Percentiles rank a stretch among this genome's conserved stretches.
phyloP scores from a whole-genome alignment of 2,329 filamentous ascomycete species.

The Huntiella decipiens region DNA sequence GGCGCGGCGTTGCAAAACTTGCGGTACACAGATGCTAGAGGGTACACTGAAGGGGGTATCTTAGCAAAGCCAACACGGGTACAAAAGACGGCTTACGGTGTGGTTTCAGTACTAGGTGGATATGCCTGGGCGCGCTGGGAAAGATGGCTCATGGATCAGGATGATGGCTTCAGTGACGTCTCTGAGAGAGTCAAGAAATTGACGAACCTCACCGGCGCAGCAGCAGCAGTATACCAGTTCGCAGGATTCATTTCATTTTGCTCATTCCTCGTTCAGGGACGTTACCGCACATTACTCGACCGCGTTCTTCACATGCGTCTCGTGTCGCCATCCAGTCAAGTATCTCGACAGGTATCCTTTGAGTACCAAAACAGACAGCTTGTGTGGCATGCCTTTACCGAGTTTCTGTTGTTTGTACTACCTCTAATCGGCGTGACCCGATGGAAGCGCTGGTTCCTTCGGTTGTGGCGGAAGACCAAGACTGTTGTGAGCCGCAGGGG shows the following conservation, averaged over 20 bases:
- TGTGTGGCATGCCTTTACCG: conserved; percentile 98
- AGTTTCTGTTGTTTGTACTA: conserved; percentile 93
- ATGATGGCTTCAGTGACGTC: conserved; percentile 52
- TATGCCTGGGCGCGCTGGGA: conserved; percentile 92
- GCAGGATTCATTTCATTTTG: conserved; percentile 74
- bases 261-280: conserved; percentile 75
- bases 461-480: conserved; percentile 69
- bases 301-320: conserved; percentile 68
- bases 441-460: conserved; percentile 77
- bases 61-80: conserved; percentile 52
- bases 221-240: conserved; percentile 58
- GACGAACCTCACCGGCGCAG: conserved; percentile 46
- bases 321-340: conserved; percentile 65
- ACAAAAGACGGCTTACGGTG: conserved; percentile 72
- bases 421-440: conserved; percentile 86
- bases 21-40: conserved; percentile 67
- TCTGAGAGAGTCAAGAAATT: conserved; percentile 34
- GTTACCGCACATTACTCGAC: conserved; percentile 81
- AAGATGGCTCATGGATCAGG: conserved; percentile 58
- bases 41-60: conserved; percentile 32
- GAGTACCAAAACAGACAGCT: conserved; percentile 95
- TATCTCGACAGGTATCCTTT: conserved; percentile 82
- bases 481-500: conserved; percentile 29
- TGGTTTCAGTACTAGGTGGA: conserved; percentile 68
- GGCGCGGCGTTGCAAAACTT: conserved; percentile 85